Conservation (phyloP, 305 asterid genomes). For the Striga hermonthica region DNA sequence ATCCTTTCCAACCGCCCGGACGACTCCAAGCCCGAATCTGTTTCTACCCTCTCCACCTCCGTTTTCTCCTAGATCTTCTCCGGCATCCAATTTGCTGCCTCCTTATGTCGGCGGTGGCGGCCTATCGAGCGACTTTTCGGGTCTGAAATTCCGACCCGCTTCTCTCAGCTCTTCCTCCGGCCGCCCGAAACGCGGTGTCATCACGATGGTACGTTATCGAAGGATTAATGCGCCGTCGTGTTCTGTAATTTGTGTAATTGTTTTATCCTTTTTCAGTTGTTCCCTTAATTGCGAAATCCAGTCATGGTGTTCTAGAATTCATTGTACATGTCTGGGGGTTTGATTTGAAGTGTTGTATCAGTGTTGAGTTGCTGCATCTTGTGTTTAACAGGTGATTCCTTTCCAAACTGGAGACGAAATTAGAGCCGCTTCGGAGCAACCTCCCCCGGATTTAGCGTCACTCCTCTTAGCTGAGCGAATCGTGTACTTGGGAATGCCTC, state of each 20-base stretch:
- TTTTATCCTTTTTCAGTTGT: constrained; percentile 8
- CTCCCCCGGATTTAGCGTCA: constrained; percentile 98
- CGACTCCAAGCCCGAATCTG: constrained; percentile 31
- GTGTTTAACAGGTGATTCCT: constrained; percentile 73
- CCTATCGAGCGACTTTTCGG: constrained; percentile 54
- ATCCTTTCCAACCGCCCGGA: constrained; percentile 47
- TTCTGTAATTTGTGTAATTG: constrained; percentile 1
- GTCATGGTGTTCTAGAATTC: neutral
- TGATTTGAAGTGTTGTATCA: neutral
- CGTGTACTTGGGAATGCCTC: constrained; percentile 91
- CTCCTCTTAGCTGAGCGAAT: constrained; percentile 77
- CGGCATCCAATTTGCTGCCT: constrained; percentile 50
- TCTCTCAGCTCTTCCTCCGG: constrained; percentile 47
- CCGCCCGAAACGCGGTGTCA: constrained; percentile 59
- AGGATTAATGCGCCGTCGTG: neutral
- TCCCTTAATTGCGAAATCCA: constrained; percentile 11
- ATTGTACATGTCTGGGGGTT: neutral
- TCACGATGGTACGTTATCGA: constrained; percentile 56
- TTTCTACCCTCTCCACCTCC: constrained; percentile 33
- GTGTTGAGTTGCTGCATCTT: constrained; percentile 23
- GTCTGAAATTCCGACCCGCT: constrained; percentile 57
- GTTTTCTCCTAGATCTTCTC: constrained; percentile 34
- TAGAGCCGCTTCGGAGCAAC: too few species aligned
- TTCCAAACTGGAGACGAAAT: constrained; percentile 77
- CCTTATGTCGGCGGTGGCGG: constrained; percentile 55